A percentile compares a stretch with the other conserved stretches of the same genome.
Evolutionary conservation across 2,329 filamentous ascomycete genomes (phyloP).

Genomic region (Canariomyces notabilis): DNA sequence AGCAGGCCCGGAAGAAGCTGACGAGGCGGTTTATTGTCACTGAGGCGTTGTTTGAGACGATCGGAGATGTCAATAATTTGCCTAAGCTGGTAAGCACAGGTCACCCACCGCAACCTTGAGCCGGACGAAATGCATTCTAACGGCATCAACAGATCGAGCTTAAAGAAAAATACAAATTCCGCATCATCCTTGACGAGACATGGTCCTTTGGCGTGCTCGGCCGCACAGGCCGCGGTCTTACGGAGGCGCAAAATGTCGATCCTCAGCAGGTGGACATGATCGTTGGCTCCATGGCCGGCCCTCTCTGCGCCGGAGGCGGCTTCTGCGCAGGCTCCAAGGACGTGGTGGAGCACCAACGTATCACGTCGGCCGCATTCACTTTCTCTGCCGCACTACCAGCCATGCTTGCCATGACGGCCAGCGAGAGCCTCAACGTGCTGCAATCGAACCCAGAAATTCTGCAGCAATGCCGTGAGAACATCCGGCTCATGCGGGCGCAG

Average conservation of each 20-base stretch:
- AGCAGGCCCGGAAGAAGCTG: slow-evolving; percentile 79
- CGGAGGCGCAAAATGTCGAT: slow-evolving; percentile 95
- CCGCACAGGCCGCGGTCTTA: slow-evolving; percentile 83
- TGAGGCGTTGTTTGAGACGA: slow-evolving; percentile 87
- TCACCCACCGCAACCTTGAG: background rate
- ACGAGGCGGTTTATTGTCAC: slow-evolving; percentile 94
- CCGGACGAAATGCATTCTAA: background rate
- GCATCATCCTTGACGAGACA: slow-evolving; percentile 93
- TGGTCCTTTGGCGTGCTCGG: slow-evolving; percentile 96
- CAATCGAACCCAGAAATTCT: slow-evolving; percentile 84
- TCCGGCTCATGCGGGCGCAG: slow-evolving; percentile 77
- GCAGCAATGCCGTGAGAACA: slow-evolving; percentile 74
- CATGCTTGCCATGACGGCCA: slow-evolving; percentile 90
- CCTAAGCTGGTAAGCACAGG: slow-evolving; percentile 66
- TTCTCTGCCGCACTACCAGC: slow-evolving; percentile 93
- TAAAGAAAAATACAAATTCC: slow-evolving; percentile 96
- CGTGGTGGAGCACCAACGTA: slow-evolving; percentile 93
- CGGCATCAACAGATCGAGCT: slow-evolving; percentile 66
- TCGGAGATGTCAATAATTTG: slow-evolving; percentile 78
- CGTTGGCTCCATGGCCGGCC: slow-evolving; percentile 83
- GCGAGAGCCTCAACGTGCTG: slow-evolving; percentile 79
- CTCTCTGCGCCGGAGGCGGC: slow-evolving; percentile 85
- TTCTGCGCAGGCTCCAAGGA: slow-evolving; percentile 92
- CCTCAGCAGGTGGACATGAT: slow-evolving; percentile 95
- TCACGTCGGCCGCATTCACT: slow-evolving; percentile 87